These are phyloP conservation scores for Fraxinus floribunda DNA, from an alignment of 305 asterid genomes.

Conservation along the genomic window DNA sequence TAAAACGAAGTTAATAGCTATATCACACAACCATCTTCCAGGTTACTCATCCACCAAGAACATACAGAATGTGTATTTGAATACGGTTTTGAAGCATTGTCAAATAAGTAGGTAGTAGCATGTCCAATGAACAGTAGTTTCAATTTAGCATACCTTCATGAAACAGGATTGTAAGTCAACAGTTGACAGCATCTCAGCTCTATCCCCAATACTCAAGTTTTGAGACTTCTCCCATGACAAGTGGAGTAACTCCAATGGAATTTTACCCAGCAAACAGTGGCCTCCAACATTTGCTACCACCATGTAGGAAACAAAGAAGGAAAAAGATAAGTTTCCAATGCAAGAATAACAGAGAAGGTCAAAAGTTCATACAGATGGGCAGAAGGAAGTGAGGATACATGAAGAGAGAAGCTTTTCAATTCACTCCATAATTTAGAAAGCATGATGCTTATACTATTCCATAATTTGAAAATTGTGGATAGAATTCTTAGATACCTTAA, in stretches of 20 bases:
- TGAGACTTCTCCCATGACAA: constrained; percentile 83
- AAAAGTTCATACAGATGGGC: neutral
- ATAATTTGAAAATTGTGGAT: too few relatives aligned
- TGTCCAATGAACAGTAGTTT: neutral
- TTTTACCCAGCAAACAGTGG: constrained; percentile 76
- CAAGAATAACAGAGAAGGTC: neutral
- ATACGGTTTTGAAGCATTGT: neutral
- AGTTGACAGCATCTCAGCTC: constrained; percentile 82
- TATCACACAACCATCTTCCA: constrained; percentile 2
- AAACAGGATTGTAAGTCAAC: constrained; percentile 79
- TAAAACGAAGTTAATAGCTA: neutral
- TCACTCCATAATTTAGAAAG: neutral
- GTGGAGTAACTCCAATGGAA: constrained; percentile 78
- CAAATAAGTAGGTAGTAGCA: neutral
- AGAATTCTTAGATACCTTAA: too few relatives aligned
- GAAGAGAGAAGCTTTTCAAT: neutral
- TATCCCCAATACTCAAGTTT: constrained; percentile 69
- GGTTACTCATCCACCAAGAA: constrained; percentile 16
- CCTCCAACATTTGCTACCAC: constrained; percentile 68
- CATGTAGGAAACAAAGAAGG: constrained; percentile 24
- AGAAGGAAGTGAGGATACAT: neutral
- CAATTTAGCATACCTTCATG: constrained; percentile 55
- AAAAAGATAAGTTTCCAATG: constrained; percentile 3
- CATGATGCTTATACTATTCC: neutral
- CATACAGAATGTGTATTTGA: neutral